Percentiles rank a stretch among this genome's conserved stretches.
phyloP scores from a whole-genome alignment of 805 yeast genomes.

The Nakazawaea ernobii region DNA sequence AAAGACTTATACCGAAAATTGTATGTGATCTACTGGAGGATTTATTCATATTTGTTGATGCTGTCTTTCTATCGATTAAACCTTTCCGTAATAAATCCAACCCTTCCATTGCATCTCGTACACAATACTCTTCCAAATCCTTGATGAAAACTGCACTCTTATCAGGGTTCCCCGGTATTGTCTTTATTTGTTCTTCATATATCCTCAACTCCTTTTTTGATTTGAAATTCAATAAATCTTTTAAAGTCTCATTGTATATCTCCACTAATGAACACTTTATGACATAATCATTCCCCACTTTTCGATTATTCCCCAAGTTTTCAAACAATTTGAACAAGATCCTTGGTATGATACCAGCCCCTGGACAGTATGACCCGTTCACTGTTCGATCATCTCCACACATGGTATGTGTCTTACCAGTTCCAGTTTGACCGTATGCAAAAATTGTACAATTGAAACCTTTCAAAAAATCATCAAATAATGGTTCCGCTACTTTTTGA shows the following conservation, averaged over 20 bases:
- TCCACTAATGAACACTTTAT: slow-evolving; percentile 51
- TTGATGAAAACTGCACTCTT: slow-evolving; percentile 36
- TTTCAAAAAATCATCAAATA: slow-evolving; percentile 41
- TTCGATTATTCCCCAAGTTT: slow-evolving; percentile 13
- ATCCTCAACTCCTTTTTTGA: slow-evolving; percentile 28
- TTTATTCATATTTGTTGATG: slow-evolving; percentile 70
- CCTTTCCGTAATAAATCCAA: slow-evolving; percentile 52
- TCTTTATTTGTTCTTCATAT: slow-evolving; percentile 26
- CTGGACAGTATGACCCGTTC: slow-evolving; percentile 18
- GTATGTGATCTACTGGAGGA: slow-evolving; percentile 74
- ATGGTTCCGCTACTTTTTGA: slow-evolving; percentile 38
- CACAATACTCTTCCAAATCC: slow-evolving; percentile 56
- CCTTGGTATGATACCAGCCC: slow-evolving; percentile 48
- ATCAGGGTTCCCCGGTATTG: slow-evolving; percentile 24
- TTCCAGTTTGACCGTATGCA: slow-evolving; percentile 60
- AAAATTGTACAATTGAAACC: slow-evolving; percentile 52
- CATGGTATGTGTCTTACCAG: slow-evolving; percentile 60
- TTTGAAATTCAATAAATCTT: slow-evolving; percentile 36
- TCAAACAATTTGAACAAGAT: slow-evolving; percentile 37
- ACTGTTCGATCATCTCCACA: slow-evolving; percentile 35
- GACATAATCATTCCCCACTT: slow-evolving; percentile 25
- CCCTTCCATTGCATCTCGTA: slow-evolving; percentile 52
- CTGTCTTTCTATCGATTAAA: slow-evolving; percentile 54
- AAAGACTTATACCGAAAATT: slow-evolving; percentile 59
- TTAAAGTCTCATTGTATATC: slow-evolving; percentile 42